Conservation (phyloP, 1,284 basidiomycete species). For the Trametes versicolor region DNA sequence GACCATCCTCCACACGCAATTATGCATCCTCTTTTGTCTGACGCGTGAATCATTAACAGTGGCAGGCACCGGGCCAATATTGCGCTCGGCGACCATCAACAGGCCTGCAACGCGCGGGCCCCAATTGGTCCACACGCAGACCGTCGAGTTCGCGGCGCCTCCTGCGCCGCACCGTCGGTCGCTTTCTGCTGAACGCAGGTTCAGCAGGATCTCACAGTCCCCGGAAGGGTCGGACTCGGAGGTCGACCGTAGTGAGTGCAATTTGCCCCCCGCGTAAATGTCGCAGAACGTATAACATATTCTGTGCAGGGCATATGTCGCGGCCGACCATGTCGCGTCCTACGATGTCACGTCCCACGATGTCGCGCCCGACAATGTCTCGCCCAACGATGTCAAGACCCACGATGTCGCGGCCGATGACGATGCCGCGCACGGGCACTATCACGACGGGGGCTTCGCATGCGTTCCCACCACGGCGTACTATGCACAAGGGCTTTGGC, state of each 20-base stretch:
- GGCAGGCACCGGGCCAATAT: slow-evolving; percentile 28
- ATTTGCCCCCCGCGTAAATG: slow-evolving; percentile 1
- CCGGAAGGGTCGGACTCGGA: slow-evolving; percentile 18
- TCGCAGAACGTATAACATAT: background rate
- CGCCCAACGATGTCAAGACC: slow-evolving; percentile 28
- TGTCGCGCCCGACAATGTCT: slow-evolving; percentile 20
- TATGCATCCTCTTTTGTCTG: slow-evolving; percentile 11
- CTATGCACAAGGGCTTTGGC: slow-evolving; percentile 70
- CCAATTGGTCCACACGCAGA: slow-evolving; percentile 55
- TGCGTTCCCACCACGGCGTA: slow-evolving; percentile 37
- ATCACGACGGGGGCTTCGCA: slow-evolving; percentile 25
- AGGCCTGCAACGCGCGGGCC: slow-evolving; percentile 26
- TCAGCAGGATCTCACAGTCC: slow-evolving; percentile 29
- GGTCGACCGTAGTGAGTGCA: slow-evolving; percentile 24
- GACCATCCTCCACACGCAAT: slow-evolving; percentile 2
- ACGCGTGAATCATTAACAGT: slow-evolving; percentile 4
- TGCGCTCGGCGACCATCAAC: slow-evolving; percentile 33
- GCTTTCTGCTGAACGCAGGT: slow-evolving; percentile 28
- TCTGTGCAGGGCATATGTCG: background rate
- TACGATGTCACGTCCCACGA: slow-evolving; percentile 34
- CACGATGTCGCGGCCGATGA: slow-evolving; percentile 33
- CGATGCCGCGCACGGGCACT: slow-evolving; percentile 31
- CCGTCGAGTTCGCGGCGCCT: slow-evolving; percentile 63
- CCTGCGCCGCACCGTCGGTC: slow-evolving; percentile 34
- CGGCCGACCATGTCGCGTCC: slow-evolving; percentile 33